Conservation (phyloP, 1,284 basidiomycete genomes). For the Heterobasidion irregulare region DNA sequence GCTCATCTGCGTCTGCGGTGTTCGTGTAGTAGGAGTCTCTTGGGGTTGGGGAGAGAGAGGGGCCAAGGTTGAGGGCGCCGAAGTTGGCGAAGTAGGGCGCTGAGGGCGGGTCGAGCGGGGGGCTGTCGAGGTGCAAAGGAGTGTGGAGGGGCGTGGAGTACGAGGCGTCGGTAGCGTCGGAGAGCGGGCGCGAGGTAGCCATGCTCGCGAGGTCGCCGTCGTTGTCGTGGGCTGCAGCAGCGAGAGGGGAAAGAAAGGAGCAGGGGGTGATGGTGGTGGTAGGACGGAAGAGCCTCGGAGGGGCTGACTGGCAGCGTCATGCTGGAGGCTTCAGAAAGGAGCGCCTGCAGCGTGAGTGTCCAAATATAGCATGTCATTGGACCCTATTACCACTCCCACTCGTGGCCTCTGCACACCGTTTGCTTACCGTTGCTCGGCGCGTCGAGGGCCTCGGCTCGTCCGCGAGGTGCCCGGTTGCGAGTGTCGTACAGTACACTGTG, state of each 20-base stretch:
- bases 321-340: too few species aligned
- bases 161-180: slow-evolving; percentile 5
- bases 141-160: slow-evolving; percentile 5
- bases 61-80: not conserved
- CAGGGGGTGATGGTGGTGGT: not conserved
- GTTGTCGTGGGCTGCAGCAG: not conserved
- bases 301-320: not conserved
- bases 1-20: not conserved
- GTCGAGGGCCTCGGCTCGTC: too few species aligned
- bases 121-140: not conserved
- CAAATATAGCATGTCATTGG: too few species aligned
- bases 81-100: slow-evolving; percentile 1
- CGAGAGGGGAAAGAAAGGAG: not conserved
- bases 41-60: slow-evolving; percentile 2
- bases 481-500: too few species aligned
- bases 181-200: slow-evolving; percentile 3
- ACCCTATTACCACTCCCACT: too few species aligned
- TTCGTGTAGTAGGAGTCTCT: slow-evolving; percentile 4
- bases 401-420: too few species aligned
- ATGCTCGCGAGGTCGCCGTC: not conserved
- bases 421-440: too few species aligned
- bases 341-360: too few species aligned
- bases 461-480: too few species aligned
- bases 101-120: slow-evolving; percentile 2
- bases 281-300: not conserved